phyloP scores from a whole-genome alignment of 257 asterid species.

The Jaltomata sinuosa region DNA sequence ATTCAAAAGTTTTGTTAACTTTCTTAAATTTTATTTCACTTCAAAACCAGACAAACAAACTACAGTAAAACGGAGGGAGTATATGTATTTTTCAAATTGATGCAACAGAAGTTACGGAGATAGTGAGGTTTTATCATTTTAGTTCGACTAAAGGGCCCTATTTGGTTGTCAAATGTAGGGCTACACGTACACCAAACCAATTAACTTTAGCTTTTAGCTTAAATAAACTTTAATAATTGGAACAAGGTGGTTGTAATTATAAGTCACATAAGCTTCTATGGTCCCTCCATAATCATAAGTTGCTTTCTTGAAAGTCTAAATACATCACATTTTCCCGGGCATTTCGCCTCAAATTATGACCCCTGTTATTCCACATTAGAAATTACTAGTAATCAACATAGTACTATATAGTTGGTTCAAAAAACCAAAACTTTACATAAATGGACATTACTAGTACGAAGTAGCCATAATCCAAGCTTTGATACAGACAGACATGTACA shows the following conservation, averaged over 20 bases:
- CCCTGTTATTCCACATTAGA: not conserved
- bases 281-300: not conserved
- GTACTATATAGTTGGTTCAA: not conserved
- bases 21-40: not conserved
- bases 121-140: not conserved
- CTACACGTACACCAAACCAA: not conserved
- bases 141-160: not conserved
- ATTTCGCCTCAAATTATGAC: conserved; percentile 34
- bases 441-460: not conserved
- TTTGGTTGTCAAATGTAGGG: not conserved
- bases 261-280: not conserved
- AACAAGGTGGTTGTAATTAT: not conserved
- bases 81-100: not conserved
- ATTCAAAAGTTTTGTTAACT: accelerated
- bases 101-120: not conserved
- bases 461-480: not conserved
- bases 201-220: not conserved
- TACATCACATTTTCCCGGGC: conserved; percentile 1
- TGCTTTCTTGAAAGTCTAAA: not conserved
- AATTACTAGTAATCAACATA: not conserved
- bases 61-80: no score
- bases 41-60: not conserved
- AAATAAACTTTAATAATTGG: not conserved
- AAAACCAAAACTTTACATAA: not conserved
- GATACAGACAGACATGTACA: not conserved